Base-by-base conservation (phyloP, 2,329 filamentous ascomycete genomes). In the Pestalotiopsis sp. region DNA sequence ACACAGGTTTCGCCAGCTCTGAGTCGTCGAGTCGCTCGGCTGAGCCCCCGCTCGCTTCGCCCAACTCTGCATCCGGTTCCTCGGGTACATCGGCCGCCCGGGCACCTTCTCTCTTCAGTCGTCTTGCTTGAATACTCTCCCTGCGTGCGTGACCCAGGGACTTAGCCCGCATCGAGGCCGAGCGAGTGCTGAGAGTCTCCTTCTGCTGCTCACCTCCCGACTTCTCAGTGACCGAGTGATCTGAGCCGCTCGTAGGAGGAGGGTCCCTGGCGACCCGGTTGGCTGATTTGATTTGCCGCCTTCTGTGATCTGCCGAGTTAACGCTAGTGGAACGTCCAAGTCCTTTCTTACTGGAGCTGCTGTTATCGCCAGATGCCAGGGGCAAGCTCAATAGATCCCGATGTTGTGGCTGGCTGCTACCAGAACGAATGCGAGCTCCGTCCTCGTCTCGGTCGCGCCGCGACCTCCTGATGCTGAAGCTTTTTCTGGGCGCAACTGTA, bases 1-100 rank as follows among this genome's bases (percentile, higher is more conserved):
- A 98, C 3, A 98, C 96, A 0, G 96, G 96, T 78, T 97, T 98
- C 65, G 95, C 91, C 69, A 95, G 88, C 72, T 97, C 94, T 4
- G 92, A 90, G 72, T 88, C 89, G 69, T 89, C 86, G 10, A 91
- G 78, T 26, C 87, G 82, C 55, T 91, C 89, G 1, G 85, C 88
- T 9, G 89, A 91, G 35, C 85, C 79, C 3, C 87, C 87, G 68
- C 87, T 90, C 40, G 84, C 83, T 68, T 89, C 86, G 20, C 86
- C 88, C 30, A 93, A 81, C 67, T 98, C 94, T 62, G 90, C 88
- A 75, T 97, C 94, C 0, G 94, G 97, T 81, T 98, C 96, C 78
- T 98, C 95, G 0, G 92, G 92, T 2, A 98, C 91, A 73, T 96
- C 92, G 22, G 90, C 89, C 70, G 94, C 90, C 66, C 88, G 87